Base-by-base conservation (phyloP, 345 rosid species). In the Crucihimalaya himalaica region DNA sequence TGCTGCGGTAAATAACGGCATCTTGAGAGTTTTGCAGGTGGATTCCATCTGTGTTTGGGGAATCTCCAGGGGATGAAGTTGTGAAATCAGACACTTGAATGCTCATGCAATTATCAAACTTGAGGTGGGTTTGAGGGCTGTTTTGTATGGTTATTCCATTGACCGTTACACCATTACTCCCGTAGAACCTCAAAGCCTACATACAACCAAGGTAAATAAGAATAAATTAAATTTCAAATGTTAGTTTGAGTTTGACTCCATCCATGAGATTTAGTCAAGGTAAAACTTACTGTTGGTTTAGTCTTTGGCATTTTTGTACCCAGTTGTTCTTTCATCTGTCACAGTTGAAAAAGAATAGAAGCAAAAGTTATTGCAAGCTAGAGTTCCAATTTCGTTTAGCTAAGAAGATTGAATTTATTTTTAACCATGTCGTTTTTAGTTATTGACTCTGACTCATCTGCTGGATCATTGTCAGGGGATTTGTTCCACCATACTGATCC, bases 41-140 rank as follows among this genome's bases (percentile, higher is more conserved):
- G 70, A 91, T 91, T 47, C 98, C 97, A 27, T 91, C 91, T 2
- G 98, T 93, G 77, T 91, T 83, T 47, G 96, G 97, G 53, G 96
- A 89, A 77, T 82, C 68, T 28, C 90, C 84, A 0, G 97, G 98
- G 20, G 97, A 91, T 56, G 89, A 79, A 20, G 83, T 65, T 15
- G 75, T 88, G 74, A 91, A 84, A 57, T 72, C 81, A 10, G 70
- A 82, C 75, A 93, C 94, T 81, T 85, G 86, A 67, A 93, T 87
- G 48, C 32, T 60, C 11, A 74, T 80, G 80, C 97, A 91, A 37
- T 46, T 51, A 70, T 91, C 96, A 66, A 91, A 91, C 80, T 93
- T 93, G 70, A 91, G 94, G 76, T 93, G 96, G 52, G 89, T 83
- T 79, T 93, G 96, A 46, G 85, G 97, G 79, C 97, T 91, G 86